Evolutionary conservation across 106 monocot genomes (phyloP), one percentile per base, ranked within the genome.

Genomic region (Acanthochlamys bracteata): DNA sequence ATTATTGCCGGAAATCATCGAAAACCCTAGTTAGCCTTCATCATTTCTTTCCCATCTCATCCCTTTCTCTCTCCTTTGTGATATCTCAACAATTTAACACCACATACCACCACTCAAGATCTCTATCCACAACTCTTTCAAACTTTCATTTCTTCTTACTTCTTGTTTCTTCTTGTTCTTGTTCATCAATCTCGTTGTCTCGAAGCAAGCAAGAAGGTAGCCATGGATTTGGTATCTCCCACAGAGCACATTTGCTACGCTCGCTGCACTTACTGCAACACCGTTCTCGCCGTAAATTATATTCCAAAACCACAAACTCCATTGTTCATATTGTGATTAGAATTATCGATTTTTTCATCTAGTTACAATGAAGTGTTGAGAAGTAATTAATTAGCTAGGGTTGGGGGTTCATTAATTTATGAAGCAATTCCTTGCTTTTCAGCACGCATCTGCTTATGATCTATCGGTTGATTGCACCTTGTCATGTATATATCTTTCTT

Each of bases 181-280:
- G 15, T 49, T 49, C 49, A 14, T 49, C n/a, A n/a, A n/a, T n/a
- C 49, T 49, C 10, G 15, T 49, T 49, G 3, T 49, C 13, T 49
- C 2, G 12, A 49, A 49, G 49, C 49, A 14, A 49, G 17, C 15
- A 4, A 49, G 17, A 49, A n/a, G 33, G 33, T 33, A 33, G 33
- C 54, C 47, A 84, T 81, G 84, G 81, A 89, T 64, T 73, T 74
- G 14, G 62, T 70, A 23, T 24, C 80, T 51, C 62, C 81, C 12
- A 42, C 78, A 7, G 89, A 89, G 72, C 79, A 85, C 20, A 55
- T 85, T 16, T 79, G 89, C 74, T 89, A 76, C 41, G 82, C 82
- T 33, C 73, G 75, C 45, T 89, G 89, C 85, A 82, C 85, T 71
- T 80, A 66, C 79, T 89, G 89, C 82, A 80, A 77, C 76, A 74